Conservation (phyloP, 108 stramenopile genomes). For the Cylindrotheca fusiformis region DNA sequence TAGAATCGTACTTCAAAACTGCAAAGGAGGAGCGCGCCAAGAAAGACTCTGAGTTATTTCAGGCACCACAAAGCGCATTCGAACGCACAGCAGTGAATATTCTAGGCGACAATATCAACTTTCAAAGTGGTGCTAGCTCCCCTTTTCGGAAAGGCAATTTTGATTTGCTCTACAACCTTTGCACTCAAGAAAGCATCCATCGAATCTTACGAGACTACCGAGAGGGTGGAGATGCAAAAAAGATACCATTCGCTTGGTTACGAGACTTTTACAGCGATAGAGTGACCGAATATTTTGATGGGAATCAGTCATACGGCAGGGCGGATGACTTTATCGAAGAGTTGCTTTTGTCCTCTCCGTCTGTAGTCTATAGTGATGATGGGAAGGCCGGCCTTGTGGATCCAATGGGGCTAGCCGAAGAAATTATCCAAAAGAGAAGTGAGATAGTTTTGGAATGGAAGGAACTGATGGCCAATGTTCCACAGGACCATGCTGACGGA, state of each 20-base stretch:
- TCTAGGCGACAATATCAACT: constrained; percentile 38
- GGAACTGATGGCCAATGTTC: constrained; percentile 44
- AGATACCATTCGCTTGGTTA: constrained; percentile 40
- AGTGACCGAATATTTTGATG: constrained; percentile 62
- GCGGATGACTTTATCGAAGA: constrained; percentile 85
- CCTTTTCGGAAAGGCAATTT: constrained; percentile 71
- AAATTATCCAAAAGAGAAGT: constrained; percentile 44
- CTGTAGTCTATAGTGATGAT: constrained; percentile 30
- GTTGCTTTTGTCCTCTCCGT: constrained; percentile 60
- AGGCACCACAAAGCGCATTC: constrained; percentile 22
- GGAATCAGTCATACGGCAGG: constrained; percentile 54
- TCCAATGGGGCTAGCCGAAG: constrained; percentile 55
- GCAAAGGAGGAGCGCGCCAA: constrained; percentile 23
- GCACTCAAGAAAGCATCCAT: constrained; percentile 65
- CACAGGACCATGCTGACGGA: constrained; percentile 36
- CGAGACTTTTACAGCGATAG: constrained; percentile 50
- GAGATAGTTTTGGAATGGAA: constrained; percentile 55
- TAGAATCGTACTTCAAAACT: constrained; percentile 54
- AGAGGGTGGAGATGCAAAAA: constrained; percentile 12
- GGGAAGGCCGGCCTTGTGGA: constrained; percentile 36
- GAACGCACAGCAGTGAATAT: constrained; percentile 53
- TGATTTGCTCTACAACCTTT: constrained; percentile 63
- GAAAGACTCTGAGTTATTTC: not conserved
- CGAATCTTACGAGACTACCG: constrained; percentile 37
- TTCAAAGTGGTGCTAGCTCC: constrained; percentile 28